phyloP scores from a whole-genome alignment of 352 stramenopile species.

The Globisporangium iwayamae region DNA sequence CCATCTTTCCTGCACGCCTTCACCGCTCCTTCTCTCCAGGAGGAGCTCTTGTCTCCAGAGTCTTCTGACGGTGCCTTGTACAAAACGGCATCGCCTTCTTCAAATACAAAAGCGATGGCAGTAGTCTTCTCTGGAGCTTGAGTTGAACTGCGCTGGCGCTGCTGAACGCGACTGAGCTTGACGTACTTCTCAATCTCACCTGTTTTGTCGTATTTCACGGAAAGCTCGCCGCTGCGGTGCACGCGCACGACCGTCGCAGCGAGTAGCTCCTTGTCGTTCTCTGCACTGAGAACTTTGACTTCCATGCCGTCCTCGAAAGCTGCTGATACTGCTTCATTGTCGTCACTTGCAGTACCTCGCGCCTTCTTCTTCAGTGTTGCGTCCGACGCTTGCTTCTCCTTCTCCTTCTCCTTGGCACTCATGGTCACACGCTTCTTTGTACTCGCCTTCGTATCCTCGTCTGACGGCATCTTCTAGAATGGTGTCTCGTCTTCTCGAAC shows the following conservation, averaged over 20 bases:
- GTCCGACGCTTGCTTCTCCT: conserved; percentile 3
- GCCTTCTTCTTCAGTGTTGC: conserved; percentile 1
- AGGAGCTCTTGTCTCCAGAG: conserved; percentile 8
- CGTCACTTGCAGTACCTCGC: neutral
- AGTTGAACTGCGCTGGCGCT: neutral
- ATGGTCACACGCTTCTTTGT: conserved; percentile 6
- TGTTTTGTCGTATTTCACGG: conserved; percentile 30
- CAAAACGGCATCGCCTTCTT: conserved; percentile 23
- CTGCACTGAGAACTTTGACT: conserved; percentile 14
- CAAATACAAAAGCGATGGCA: neutral
- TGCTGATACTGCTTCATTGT: neutral
- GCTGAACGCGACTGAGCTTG: conserved; percentile 7
- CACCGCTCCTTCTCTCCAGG: conserved; percentile 29
- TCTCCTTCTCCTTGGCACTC: conserved; percentile 5
- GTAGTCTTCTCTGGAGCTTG: neutral
- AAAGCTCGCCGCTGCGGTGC: conserved; percentile 35
- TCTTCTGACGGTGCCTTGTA: conserved; percentile 11
- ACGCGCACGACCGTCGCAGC: conserved; percentile 28
- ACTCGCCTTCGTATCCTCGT: conserved; percentile 4
- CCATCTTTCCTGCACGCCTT: conserved; percentile 30
- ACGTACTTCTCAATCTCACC: conserved; percentile 40
- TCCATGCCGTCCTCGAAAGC: conserved; percentile 7
- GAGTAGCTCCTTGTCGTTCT: conserved; percentile 9
- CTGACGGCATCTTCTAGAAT: conserved; percentile 10
- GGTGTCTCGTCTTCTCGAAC: neutral